These are phyloP conservation scores for Chiua virens DNA, from an alignment of 768 basidiomycete genomes.

Conservation along the genomic window DNA sequence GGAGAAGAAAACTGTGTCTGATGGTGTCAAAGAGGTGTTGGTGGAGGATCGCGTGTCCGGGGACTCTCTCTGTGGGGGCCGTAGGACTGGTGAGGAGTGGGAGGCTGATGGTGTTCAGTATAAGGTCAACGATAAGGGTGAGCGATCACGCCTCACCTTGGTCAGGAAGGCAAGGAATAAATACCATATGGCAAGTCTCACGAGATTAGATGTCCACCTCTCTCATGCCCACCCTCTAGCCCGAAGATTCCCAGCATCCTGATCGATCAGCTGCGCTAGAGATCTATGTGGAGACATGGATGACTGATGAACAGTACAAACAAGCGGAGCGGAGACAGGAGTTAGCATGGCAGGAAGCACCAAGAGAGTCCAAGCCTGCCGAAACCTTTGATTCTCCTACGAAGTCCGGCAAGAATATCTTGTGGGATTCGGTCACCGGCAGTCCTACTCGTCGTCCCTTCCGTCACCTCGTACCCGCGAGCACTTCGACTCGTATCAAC, in stretches of 20 bases:
- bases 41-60: slow-evolving; percentile 50
- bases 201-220: background rate
- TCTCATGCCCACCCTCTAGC: slow-evolving; percentile 44
- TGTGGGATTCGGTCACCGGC: slow-evolving; percentile 64
- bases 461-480: slow-evolving; percentile 49
- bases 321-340: slow-evolving; percentile 59
- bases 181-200: slow-evolving; percentile 66
- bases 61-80: slow-evolving; percentile 53
- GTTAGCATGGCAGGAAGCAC: slow-evolving; percentile 69
- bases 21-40: slow-evolving; percentile 47
- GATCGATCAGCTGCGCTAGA: slow-evolving; percentile 68
- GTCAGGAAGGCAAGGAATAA: slow-evolving; percentile 70
- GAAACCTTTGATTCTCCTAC: slow-evolving; percentile 39
- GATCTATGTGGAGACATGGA: slow-evolving; percentile 77
- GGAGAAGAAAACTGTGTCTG: slow-evolving; percentile 44
- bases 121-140: slow-evolving; percentile 71
- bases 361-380: slow-evolving; percentile 40
- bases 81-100: slow-evolving; percentile 76
- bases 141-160: slow-evolving; percentile 65
- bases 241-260: slow-evolving; percentile 74
- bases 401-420: slow-evolving; percentile 60
- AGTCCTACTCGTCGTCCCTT: slow-evolving; percentile 42
- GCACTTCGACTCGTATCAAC: slow-evolving; percentile 46
- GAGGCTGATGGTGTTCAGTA: slow-evolving; percentile 65
- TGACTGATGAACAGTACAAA: slow-evolving; percentile 71